Evolutionary conservation across 495 filamentous ascomycete species (phyloP).

Genomic region (Penicillium silybi): DNA sequence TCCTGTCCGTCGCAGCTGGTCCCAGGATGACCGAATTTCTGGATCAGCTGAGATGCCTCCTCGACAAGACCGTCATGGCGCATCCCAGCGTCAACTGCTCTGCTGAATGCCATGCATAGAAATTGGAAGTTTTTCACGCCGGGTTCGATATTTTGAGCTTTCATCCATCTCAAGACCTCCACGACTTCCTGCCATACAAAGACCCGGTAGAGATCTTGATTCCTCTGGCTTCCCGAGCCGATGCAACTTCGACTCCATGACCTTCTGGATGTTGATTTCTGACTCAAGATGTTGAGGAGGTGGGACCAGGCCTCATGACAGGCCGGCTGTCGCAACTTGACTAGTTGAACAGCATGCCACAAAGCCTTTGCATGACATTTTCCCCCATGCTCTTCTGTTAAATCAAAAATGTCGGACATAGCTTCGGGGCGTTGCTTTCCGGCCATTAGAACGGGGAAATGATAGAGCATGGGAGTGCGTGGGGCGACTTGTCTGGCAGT

Average conservation of each 20-base stretch:
- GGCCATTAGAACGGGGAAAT: slow-evolving; percentile 30
- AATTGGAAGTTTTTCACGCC: slow-evolving; percentile 41
- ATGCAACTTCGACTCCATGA: background rate
- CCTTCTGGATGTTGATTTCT: background rate
- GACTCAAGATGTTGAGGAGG: slow-evolving; percentile 28
- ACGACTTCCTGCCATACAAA: slow-evolving; percentile 42
- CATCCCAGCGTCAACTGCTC: slow-evolving; percentile 33
- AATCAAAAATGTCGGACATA: slow-evolving; percentile 17
- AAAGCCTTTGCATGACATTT: slow-evolving; percentile 28
- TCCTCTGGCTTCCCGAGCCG: slow-evolving; percentile 4
- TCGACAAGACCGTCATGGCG: slow-evolving; percentile 21
- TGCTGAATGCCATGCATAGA: slow-evolving; percentile 45
- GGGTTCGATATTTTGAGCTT: slow-evolving; percentile 31
- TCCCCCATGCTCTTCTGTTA: slow-evolving; percentile 14
- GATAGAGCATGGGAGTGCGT: slow-evolving; percentile 22
- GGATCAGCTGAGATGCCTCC: slow-evolving; percentile 21
- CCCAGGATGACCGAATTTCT: slow-evolving; percentile 7
- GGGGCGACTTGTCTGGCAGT: background rate
- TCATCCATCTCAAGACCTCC: slow-evolving; percentile 36
- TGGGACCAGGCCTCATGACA: slow-evolving; percentile 40
- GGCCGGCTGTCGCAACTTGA: slow-evolving; percentile 27
- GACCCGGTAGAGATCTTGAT: slow-evolving; percentile 27
- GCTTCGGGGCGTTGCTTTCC: background rate
- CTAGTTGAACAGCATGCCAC: slow-evolving; percentile 41
- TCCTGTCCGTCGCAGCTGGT: slow-evolving; percentile 7